Evolutionary conservation across 2,329 filamentous ascomycete species (phyloP), one percentile per base, ranked within the genome.

Genomic region (Exutisphaerella laricina): DNA sequence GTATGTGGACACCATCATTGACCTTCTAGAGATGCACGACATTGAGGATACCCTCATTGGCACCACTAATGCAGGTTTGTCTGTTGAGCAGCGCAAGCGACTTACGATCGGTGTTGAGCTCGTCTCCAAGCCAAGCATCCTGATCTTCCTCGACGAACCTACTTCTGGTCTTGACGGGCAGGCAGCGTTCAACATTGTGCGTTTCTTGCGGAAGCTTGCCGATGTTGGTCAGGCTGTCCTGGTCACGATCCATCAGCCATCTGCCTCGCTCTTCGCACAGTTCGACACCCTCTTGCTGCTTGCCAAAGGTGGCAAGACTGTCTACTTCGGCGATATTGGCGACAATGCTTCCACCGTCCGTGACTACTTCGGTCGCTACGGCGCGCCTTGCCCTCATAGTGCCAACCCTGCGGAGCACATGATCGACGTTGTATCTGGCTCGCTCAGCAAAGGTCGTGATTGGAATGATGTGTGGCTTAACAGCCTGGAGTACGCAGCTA

Each of bases 211-310:
- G 8, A 84, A 83, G 58, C 70, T 85, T 0, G 80, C 81, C 5
- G 74, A 78, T 36, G 73, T 73, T 2, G 82, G 82, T 0, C 82
- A 85, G 53, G 80, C 82, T 4, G 75, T 85, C 1, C 65, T 85
- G 1, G 79, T 79, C 46, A 85, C 82, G 0, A 85, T 85, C 29
- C 82, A 85, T 53, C 51, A 85, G 59, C 82, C 82, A 0, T 82
- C 79, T 1, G 78, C 79, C 0, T 74, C 79, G 7, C 66, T 85
- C 0, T 84, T 85, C 41, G 72, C 78, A 6, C 71, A 81, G 22
- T 85, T 85, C 45, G 82, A 85, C 49, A 75, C 73, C 1, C 71
- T 85, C 0, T 67, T 85, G 1, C 66, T 85, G 1, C 71, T 85
- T 0, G 75, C 79, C n/a, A 74, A 69, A 50, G 82, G 80, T 3